Evolutionary conservation across 371 early-diverging fungal species (phyloP), one percentile per base, ranked within the genome.

Genomic region (Mortierella sp.): DNA sequence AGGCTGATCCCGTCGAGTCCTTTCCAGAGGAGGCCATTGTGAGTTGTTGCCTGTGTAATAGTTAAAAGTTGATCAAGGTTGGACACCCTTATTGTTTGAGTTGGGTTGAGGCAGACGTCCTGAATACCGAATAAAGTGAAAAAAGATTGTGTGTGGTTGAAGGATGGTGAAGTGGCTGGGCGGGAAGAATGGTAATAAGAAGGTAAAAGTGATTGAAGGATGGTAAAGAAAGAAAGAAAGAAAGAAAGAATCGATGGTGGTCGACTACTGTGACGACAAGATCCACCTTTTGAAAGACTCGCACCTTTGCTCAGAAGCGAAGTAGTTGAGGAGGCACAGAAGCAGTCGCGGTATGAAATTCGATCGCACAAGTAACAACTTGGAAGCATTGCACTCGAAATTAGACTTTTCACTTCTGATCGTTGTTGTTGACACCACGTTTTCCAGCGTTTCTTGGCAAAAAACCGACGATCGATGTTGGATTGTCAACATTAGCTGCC

Each of bases 1-100:
- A n/a, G 66, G 52, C 52, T 9, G 63, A n/a, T 11, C 64, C 50
- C 64, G 41, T 70, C 22, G 53, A 10, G 39, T 31, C 61, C 39
- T 52, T n/a, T 31, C 52, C 41, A 24, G 68, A 48, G 19, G 74
- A 67, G 16, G 77, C 66, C 77, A 76, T 76, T 19, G 19, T n/a
- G n/a, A 31, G 29, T 16, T 71, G 63, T 41, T 41, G 48, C 11
- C 4, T 63, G 45, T n/a, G 50, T n/a, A n/a, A n/a, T n/a, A n/a
- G n/a, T n/a, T n/a, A n/a, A n/a, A n/a, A 39, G 65, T 70, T 58
- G 19, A 14, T 61, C 11, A n/a, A 22, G 24, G 22, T 24, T 45
- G 26, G 9, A 19, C 37, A 34, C 14, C 10, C 11, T 22, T n/a
- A n/a, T 34, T 29, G 2, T 41, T 19, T 48, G 48, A n/a, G 48